phyloP scores from a whole-genome alignment of 2,329 filamentous ascomycete species.

The Leptosphaerulina australis region DNA sequence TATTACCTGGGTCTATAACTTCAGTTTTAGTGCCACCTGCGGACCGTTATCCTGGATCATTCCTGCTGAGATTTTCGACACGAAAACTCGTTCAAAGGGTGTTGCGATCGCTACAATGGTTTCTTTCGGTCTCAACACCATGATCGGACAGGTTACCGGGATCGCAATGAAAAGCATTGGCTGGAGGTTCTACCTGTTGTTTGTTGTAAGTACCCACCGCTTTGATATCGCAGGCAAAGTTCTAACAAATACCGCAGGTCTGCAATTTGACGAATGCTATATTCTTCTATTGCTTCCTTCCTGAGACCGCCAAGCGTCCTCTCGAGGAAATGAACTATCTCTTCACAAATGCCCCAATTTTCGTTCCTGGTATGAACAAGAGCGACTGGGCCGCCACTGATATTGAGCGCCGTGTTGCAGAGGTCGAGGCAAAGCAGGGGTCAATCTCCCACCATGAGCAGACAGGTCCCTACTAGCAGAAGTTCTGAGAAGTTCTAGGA shows the following conservation, averaged over 20 bases:
- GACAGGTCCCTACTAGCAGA: background rate
- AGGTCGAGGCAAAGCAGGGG: conserved; percentile 61
- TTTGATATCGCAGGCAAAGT: background rate
- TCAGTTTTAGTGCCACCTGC: conserved; percentile 73
- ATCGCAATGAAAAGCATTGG: conserved; percentile 63
- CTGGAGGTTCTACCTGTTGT: conserved; percentile 65
- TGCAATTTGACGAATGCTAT: conserved; percentile 72
- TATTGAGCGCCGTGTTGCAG: conserved; percentile 63
- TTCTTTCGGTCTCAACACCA: conserved; percentile 76
- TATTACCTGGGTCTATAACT: conserved; percentile 80
- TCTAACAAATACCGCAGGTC: conserved; percentile 46
- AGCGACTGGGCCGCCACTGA: conserved; percentile 60
- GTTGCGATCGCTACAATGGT: conserved; percentile 76
- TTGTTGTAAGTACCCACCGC: conserved; percentile 53
- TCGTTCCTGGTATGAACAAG: conserved; percentile 64
- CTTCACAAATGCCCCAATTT: conserved; percentile 68
- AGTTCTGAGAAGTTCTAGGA: conserved; percentile 1
- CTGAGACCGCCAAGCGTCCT: conserved; percentile 68
- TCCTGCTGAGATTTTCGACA: conserved; percentile 78
- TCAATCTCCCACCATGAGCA: conserved; percentile 28
- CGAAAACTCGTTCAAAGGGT: conserved; percentile 73
- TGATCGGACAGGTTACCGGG: conserved; percentile 73
- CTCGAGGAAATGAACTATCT: conserved; percentile 73
- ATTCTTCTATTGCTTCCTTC: conserved; percentile 71
- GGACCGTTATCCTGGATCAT: conserved; percentile 71